Evolutionary conservation across 352 stramenopile species (phyloP).

Genomic region (Pythium oligandrum): DNA sequence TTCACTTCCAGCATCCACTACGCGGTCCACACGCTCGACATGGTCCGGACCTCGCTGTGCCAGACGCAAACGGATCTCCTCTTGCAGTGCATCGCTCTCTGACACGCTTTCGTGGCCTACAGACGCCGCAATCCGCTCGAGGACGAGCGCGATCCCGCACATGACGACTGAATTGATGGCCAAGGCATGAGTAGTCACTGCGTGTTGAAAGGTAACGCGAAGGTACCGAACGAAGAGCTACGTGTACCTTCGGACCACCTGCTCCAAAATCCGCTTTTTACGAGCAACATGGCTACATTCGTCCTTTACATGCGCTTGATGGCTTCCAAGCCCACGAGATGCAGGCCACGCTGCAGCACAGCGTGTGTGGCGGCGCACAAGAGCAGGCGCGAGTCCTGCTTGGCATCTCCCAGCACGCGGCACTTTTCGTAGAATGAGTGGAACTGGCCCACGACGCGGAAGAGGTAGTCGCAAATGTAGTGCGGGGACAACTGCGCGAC

Average conservation of each 20-base stretch:
- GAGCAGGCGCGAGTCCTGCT: slow-evolving; percentile 61
- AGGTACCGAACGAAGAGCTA: no score
- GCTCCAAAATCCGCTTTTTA: no score
- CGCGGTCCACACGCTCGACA: slow-evolving; percentile 3
- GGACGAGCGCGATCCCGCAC: slow-evolving; percentile 31
- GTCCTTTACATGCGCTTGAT: slow-evolving; percentile 63
- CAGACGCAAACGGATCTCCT: slow-evolving; percentile 14
- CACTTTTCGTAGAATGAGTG: slow-evolving; percentile 83
- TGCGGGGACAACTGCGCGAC: slow-evolving; percentile 65
- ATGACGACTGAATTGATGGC: slow-evolving; percentile 7
- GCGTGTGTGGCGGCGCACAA: slow-evolving; percentile 72
- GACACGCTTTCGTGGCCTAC: not conserved
- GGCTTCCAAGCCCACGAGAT: slow-evolving; percentile 61
- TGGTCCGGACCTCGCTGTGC: slow-evolving; percentile 29
- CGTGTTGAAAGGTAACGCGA: no score
- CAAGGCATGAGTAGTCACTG: no score
- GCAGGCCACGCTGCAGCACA: slow-evolving; percentile 57
- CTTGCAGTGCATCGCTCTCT: slow-evolving; percentile 4
- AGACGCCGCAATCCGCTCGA: slow-evolving; percentile 8
- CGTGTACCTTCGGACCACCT: no score
- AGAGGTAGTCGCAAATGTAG: slow-evolving; percentile 80
- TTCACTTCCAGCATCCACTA: not conserved
- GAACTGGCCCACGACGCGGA: slow-evolving; percentile 71
- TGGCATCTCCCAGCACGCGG: slow-evolving; percentile 57
- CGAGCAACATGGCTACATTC: no score